A percentile compares a stretch with the other conserved stretches of the same genome.
phyloP scores from a whole-genome alignment of 2,329 filamentous ascomycete species.

The Ophiostoma tasmaniense region DNA sequence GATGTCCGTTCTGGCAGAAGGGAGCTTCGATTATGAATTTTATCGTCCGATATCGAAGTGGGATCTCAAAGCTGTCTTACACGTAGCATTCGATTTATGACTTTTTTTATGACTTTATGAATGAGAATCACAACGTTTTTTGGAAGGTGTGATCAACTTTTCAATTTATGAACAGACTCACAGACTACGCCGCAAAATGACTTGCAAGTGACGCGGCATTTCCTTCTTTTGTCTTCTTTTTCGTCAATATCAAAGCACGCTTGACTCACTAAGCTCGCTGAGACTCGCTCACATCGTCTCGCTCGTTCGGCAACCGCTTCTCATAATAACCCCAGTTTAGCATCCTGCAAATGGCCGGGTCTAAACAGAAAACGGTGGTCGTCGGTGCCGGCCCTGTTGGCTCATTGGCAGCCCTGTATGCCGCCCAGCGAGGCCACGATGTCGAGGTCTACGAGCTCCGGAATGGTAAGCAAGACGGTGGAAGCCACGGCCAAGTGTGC shows the following conservation, averaged over 20 bases:
- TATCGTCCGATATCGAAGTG: constrained; percentile 16
- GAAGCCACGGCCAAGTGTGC: no score
- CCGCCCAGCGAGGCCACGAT: constrained; percentile 75
- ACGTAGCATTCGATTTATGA: not conserved
- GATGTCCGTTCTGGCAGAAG: not conserved
- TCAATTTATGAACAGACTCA: not conserved
- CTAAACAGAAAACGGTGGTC: constrained; percentile 60
- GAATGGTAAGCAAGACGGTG: constrained; percentile 50
- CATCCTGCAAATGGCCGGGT: not conserved
- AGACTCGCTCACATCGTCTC: not conserved
- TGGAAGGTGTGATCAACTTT: not conserved
- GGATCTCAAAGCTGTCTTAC: not conserved
- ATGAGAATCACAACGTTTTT: not conserved
- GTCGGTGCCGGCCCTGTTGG: constrained; percentile 92
- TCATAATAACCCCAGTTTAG: not conserved
- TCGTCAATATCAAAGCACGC: not conserved
- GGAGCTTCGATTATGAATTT: not conserved
- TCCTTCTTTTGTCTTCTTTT: not conserved
- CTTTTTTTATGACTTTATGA: not conserved
- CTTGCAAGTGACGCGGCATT: constrained; percentile 1
- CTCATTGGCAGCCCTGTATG: constrained; percentile 84
- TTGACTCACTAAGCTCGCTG: not conserved
- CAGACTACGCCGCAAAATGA: not conserved
- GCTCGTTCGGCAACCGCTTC: not conserved
- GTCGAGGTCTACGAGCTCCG: constrained; percentile 93